Base-by-base conservation (phyloP, 192 early-diverging fungal genomes). In the Umbelopsis isabellina region DNA sequence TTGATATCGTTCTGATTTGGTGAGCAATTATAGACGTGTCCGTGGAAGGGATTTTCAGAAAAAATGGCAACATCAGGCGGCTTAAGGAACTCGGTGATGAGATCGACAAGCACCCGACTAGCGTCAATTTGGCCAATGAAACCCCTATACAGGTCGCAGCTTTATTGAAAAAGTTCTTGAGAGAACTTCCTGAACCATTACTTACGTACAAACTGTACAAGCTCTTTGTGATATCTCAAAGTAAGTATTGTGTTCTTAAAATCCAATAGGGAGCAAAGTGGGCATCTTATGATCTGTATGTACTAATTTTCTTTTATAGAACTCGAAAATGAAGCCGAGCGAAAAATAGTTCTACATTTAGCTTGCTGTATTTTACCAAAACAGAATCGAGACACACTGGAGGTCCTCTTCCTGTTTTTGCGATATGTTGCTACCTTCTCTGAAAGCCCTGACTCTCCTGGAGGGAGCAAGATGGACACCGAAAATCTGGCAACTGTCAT, bases 161-260 rank as follows among this genome's bases (percentile, higher is more conserved):
- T 11, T 79, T 99, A 69, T 74, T 99, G 73, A 98, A 98, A 74
- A 96, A 96, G 82, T 99, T 96, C 75, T 78, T 99, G 75, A 88
- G 97, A n/a, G 97, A 98, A 65, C 73, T 99, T 72, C 97, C 97
- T 1, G 97, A 99, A 46, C 97, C 97, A 13, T 79, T 99, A 44
- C 82, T 99, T 53, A 97, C 97, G 1, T 94, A 89, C 79, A 89
- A 91, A 69, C 85, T 99, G 68, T 89, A 95, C 75, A 85, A 86
- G 46, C 78, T 99, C 18, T 97, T 99, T 80, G 83, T 96, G 53
- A 76, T 83, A 3, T 88, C 91, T 50, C 91, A 93, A 46, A 91
- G 89, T 85, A 84, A 69, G 76, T 69, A 12, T 30, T 7, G 27
- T 12, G 5, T 21, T 48, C 68, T 50, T 15, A 46, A 20, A 61